These are phyloP conservation scores for Boeremia exigua DNA, from an alignment of 2,329 filamentous ascomycete genomes.

Conservation along the genomic window DNA sequence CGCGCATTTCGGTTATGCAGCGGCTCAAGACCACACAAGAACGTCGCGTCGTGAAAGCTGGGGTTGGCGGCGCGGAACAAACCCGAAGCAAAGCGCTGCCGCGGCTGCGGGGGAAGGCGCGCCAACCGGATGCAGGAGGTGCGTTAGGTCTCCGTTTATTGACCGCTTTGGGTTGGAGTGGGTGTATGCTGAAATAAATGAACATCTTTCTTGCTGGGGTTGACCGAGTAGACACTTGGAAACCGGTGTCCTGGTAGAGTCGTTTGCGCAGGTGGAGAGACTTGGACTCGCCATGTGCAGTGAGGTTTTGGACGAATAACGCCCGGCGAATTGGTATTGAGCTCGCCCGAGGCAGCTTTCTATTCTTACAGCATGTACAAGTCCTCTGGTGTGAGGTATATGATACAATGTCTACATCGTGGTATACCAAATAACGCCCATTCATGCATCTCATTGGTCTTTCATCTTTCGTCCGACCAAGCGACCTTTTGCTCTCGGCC, in stretches of 20 bases:
- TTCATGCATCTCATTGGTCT: background rate
- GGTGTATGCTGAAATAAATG: too few relatives aligned
- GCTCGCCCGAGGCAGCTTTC: background rate
- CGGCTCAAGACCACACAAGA: conserved; percentile 16
- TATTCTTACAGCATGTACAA: conserved; percentile 13
- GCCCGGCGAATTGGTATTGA: background rate
- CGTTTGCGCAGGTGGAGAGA: background rate
- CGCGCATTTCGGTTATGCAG: conserved; percentile 18
- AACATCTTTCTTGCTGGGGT: too few relatives aligned
- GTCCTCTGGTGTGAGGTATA: background rate
- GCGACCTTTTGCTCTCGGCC: too few relatives aligned
- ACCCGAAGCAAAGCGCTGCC: conserved; percentile 16
- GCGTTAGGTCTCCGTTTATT: background rate
- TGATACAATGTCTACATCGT: conserved; percentile 3
- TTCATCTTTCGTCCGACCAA: background rate
- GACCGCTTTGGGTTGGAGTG: too few relatives aligned
- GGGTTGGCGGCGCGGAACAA: conserved; percentile 15
- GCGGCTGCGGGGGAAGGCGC: conserved; percentile 14
- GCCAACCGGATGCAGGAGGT: conserved; percentile 8
- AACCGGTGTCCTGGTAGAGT: too few relatives aligned
- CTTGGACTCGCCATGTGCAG: background rate
- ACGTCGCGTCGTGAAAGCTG: conserved; percentile 15
- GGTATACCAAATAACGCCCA: background rate
- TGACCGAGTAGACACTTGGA: too few relatives aligned
- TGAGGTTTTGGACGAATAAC: background rate